Percentiles rank a stretch among this genome's conserved stretches.
Evolutionary conservation across 2,329 filamentous ascomycete species (phyloP).

Genomic region (Rosellinia necatrix): DNA sequence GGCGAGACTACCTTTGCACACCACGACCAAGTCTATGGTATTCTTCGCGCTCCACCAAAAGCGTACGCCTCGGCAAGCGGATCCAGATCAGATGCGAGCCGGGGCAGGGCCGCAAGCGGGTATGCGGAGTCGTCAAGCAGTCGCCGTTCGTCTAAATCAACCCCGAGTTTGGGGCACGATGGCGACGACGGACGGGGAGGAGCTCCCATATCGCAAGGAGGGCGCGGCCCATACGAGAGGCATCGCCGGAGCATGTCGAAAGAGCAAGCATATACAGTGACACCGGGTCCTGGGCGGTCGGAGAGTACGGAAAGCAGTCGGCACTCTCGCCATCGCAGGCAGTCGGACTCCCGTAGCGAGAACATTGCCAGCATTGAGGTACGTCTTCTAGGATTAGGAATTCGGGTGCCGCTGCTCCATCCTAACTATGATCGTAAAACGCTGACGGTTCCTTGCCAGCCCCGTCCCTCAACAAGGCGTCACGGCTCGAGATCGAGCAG

Average conservation of each 20-base stretch:
- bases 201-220: not conserved
- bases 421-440: not conserved
- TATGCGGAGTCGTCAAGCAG: not conserved
- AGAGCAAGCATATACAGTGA: slow-evolving; percentile 1
- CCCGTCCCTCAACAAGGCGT: not conserved
- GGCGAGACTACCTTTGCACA: not conserved
- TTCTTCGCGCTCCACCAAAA: not conserved
- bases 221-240: not conserved
- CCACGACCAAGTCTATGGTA: slow-evolving; percentile 3
- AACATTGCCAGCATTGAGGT: not conserved
- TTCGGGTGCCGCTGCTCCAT: not conserved
- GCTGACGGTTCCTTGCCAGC: not conserved
- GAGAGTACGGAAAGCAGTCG: not conserved
- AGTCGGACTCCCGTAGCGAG: not conserved
- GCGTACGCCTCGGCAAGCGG: not conserved
- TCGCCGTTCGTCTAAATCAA: not conserved
- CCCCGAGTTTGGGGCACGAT: not conserved
- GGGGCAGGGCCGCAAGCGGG: not conserved
- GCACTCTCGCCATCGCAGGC: not conserved
- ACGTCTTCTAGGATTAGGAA: not conserved
- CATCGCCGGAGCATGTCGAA: not conserved
- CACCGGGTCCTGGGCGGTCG: slow-evolving; percentile 3
- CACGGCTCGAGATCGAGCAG: not conserved
- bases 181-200: not conserved
- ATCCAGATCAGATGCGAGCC: not conserved